A percentile compares a stretch with the other conserved stretches of the same genome.
phyloP scores from a whole-genome alignment of 192 early-diverging fungal genomes.

The Phlyctochytrium arcticum region DNA sequence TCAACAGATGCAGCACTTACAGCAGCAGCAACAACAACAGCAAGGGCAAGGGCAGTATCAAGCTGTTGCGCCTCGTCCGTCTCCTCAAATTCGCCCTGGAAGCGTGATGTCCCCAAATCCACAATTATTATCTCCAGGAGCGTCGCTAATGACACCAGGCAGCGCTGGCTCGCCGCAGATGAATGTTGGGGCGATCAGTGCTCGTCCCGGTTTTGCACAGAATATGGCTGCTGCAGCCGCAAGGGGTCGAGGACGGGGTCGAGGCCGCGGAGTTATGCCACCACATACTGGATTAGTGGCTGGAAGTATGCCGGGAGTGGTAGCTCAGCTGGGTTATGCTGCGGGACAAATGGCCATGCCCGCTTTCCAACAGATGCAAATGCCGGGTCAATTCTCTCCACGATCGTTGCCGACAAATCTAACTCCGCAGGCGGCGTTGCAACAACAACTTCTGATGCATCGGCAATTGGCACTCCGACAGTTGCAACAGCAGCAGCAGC shows the following conservation, averaged over 20 bases:
- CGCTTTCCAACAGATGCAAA: not conserved
- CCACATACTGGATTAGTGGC: not conserved
- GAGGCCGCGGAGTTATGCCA: not conserved
- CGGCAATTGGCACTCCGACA: not conserved
- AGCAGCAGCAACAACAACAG: conserved; percentile 7
- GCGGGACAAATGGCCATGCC: not conserved
- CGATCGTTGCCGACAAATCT: not conserved
- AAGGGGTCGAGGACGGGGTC: not conserved
- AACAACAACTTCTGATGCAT: conserved; percentile 6
- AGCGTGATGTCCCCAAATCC: not conserved
- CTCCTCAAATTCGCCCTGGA: conserved; percentile 5
- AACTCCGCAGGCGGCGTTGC: not conserved
- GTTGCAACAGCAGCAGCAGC: conserved; percentile 10
- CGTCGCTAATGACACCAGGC: not conserved
- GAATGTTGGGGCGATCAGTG: not conserved
- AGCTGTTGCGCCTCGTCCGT: not conserved
- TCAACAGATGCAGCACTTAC: not conserved
- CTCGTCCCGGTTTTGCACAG: not conserved
- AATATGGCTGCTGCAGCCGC: not conserved
- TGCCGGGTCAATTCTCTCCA: not conserved
- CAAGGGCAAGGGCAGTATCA: conserved; percentile 3
- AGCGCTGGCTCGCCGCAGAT: not conserved
- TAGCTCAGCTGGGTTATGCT: not conserved
- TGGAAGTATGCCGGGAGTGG: not conserved
- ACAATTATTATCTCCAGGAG: not conserved